Evolutionary conservation across 768 basidiomycete genomes (phyloP).

Genomic region (Serpula lacrymans): DNA sequence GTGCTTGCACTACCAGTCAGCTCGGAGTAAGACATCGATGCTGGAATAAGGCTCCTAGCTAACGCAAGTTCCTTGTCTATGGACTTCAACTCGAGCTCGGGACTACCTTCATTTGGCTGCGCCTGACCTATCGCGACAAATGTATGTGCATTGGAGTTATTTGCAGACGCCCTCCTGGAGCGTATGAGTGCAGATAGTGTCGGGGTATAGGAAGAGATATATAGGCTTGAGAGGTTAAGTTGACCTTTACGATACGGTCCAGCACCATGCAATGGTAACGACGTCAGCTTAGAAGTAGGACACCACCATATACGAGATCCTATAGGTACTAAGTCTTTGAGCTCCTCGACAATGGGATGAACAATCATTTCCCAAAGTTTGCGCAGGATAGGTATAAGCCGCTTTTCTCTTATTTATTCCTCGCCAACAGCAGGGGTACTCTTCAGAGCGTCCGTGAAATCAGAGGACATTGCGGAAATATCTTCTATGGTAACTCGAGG

Average conservation of each 20-base stretch:
- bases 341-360: background rate
- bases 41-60: background rate
- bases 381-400: background rate
- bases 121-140: constrained; percentile 1
- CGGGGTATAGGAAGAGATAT: background rate
- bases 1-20: constrained; percentile 1
- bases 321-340: background rate
- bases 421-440: background rate
- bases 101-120: constrained; percentile 1
- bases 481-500: constrained; percentile 2
- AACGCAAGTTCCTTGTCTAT: background rate
- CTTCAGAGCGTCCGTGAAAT: background rate
- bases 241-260: background rate
- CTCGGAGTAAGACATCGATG: background rate
- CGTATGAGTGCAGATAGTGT: background rate
- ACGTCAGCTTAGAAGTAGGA: background rate
- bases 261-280: background rate
- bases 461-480: constrained; percentile 7
- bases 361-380: background rate
- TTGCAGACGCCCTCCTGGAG: background rate
- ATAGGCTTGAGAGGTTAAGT: background rate
- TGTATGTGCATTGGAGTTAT: background rate
- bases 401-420: background rate
- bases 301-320: background rate
- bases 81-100: background rate